A percentile compares a stretch with the other conserved stretches of the same genome.
Evolutionary conservation across 176 grass and related monocot species (phyloP).

Genomic region (Puya raimondii): DNA sequence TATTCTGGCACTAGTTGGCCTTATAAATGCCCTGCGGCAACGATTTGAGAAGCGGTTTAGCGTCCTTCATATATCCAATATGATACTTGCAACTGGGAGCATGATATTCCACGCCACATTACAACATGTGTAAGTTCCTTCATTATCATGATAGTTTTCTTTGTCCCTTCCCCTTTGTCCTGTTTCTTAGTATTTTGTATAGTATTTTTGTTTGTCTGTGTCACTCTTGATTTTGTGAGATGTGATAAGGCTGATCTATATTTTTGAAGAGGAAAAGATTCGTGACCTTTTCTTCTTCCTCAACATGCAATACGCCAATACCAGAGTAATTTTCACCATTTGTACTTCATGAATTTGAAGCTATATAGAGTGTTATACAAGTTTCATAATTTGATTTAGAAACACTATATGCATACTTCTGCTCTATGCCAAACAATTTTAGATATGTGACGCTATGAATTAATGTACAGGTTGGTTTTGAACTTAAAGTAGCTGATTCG

Average conservation of each 20-base stretch:
- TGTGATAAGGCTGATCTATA: too few relatives aligned
- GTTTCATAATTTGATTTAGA: too few relatives aligned
- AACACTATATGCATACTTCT: too few relatives aligned
- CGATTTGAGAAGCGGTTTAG: constrained; percentile 82
- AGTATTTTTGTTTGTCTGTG: too few relatives aligned
- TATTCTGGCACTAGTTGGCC: constrained; percentile 58
- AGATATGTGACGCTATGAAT: too few relatives aligned
- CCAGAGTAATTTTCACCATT: background rate
- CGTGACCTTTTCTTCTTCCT: background rate
- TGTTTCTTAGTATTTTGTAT: constrained; percentile 1
- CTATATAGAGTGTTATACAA: too few relatives aligned
- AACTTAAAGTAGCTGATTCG: too few relatives aligned
- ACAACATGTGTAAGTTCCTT: constrained; percentile 55
- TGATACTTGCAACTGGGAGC: constrained; percentile 76
- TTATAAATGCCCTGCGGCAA: constrained; percentile 54
- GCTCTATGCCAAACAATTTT: too few relatives aligned
- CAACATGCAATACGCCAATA: background rate
- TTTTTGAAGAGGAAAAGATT: too few relatives aligned
- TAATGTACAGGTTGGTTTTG: too few relatives aligned
- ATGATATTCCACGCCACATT: constrained; percentile 84
- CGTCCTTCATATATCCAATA: constrained; percentile 69
- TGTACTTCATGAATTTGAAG: background rate
- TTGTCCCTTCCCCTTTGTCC: background rate
- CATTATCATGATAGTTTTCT: background rate
- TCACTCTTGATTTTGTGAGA: too few relatives aligned